Base-by-base conservation (phyloP, 1,284 basidiomycete genomes). In the Trametes versicolor region DNA sequence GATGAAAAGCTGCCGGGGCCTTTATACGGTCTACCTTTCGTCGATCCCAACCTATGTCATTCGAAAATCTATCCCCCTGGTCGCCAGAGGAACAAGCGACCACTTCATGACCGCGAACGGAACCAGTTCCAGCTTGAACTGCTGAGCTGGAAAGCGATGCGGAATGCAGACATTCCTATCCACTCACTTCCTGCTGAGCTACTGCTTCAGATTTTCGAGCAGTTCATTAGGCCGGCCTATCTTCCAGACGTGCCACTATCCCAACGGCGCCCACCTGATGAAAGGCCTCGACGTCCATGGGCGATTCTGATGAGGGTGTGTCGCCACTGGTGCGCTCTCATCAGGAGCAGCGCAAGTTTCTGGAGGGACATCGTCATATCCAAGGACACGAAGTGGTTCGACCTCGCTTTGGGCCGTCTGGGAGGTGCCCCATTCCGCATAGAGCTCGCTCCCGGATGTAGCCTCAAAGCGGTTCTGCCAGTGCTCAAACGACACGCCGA, bases 151-250 rank as follows among this genome's bases (percentile, higher is more conserved):
- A 47, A 47, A 29, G 56, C 56, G 7, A 10, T 58, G 21, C 19
- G 47, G 32, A 58, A 58, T 17, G 56, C 56, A 4, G 17, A 27
- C 17, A 21, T 58, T 2, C 47, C 56, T n/a, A 27, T 58, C 45
- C 19, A 58, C 19, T 3, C 1, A n/a, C 45, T 58, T 5, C 56
- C 56, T 4, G 36, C 25, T 34, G 56, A 58, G 56, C 12, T 58
- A 6, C 32, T 58, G 2, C 15, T 58, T 2, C 21, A 49, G 8
- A 49, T 58, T 1, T 37, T 58, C 34, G 19, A 52, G 17, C 7
- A n/a, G n/a, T 36, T 52, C 25, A 7, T 29, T 21, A 8, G 6
- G 7, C 4, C 15, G 19, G 15, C 7, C 5, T 15, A 8, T 48
- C 19, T 8, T 8, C n/a, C 8, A 8, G 25, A 13, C 10, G 19